Base-by-base conservation (phyloP, 768 basidiomycete species). In the Rhizopogon vinicolor region DNA sequence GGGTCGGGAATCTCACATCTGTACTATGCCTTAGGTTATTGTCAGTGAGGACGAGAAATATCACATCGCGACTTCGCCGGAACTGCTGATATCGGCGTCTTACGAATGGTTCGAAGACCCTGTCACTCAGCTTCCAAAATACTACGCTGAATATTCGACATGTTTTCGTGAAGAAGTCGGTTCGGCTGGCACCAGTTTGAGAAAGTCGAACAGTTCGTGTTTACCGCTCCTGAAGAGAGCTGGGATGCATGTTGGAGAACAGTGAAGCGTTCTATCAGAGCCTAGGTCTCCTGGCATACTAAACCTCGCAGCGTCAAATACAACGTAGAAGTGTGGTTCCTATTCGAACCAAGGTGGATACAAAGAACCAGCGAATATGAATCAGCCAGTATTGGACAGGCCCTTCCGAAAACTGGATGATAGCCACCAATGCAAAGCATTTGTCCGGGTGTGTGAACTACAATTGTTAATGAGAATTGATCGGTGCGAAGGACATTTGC, bases 101-200 rank as follows among this genome's bases (percentile, higher is more conserved):
- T 93, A 98, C 22, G 97, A 98, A 72, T 98, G 96, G 93, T 95
- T 98, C 72, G 94, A 96, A 63, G 84, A 85, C 69, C 94, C 94
- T 1, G 85, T 91, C 45, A 84, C 82, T 25, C 92, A 96, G 68
- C 85, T 99, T n/a, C 97, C 97, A 1, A 80, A 96, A 67, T 80
- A 81, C 74, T 97, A 89, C 65, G 89, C 90, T 0, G 89, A 89
- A 19, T 91, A 87, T 70, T 91, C 87, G 65, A 98, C 96, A 14
- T 98, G 96, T 72, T 99, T 99, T 87, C 87, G 97, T 29, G 98
- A 98, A 74, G 97, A 98, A 75, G 97, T 97, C 3, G 97, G 97
- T 35, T 90, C 93, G 3, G 93, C 93, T 7, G 97, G 97, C 97
- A 99, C 68, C 97, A 99, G 73, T 99, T 99, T 62, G 97, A 99